A percentile compares a stretch with the other conserved stretches of the same genome.
phyloP scores from a whole-genome alignment of 495 filamentous ascomycete species.

The Lepidopterella palustris region DNA sequence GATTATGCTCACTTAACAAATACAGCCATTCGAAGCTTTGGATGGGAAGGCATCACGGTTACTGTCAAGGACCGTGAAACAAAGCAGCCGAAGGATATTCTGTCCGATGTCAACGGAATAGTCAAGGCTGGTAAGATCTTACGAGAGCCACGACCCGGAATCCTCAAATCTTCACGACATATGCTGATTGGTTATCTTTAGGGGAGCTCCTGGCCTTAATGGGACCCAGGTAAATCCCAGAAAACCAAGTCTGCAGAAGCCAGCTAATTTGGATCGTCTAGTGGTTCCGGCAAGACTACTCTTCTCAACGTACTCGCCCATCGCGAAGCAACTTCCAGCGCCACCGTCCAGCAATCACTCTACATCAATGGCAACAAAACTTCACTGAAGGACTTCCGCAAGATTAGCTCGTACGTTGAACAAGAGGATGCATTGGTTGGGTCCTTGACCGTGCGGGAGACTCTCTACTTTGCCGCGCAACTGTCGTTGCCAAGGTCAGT shows the following conservation, averaged over 20 bases:
- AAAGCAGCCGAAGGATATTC: conserved; percentile 49
- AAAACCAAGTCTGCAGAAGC: background rate
- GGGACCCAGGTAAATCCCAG: conserved; percentile 50
- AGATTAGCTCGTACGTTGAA: conserved; percentile 67
- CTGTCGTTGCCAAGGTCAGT: conserved; percentile 52
- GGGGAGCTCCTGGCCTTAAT: conserved; percentile 70
- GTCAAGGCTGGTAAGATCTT: conserved; percentile 40
- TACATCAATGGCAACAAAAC: conserved; percentile 52
- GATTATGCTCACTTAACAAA: conserved; percentile 39
- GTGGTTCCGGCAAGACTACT: conserved; percentile 70
- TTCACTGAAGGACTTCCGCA: conserved; percentile 40
- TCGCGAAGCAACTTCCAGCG: conserved; percentile 44
- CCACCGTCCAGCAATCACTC: conserved; percentile 44
- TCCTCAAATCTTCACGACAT: conserved; percentile 24
- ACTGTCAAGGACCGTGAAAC: conserved; percentile 63
- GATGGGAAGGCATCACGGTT: conserved; percentile 57
- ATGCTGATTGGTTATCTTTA: conserved; percentile 22
- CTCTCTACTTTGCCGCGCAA: conserved; percentile 59
- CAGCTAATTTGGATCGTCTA: conserved; percentile 6
- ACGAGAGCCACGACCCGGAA: background rate
- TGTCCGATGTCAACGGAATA: conserved; percentile 47
- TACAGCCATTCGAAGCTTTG: conserved; percentile 43
- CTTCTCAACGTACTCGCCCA: conserved; percentile 68
- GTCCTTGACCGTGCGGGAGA: conserved; percentile 69
- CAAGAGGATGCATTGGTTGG: conserved; percentile 80